Evolutionary conservation across 1,284 basidiomycete genomes (phyloP), one percentile per base, ranked within the genome.

Genomic region (Hortiboletus rubellus): DNA sequence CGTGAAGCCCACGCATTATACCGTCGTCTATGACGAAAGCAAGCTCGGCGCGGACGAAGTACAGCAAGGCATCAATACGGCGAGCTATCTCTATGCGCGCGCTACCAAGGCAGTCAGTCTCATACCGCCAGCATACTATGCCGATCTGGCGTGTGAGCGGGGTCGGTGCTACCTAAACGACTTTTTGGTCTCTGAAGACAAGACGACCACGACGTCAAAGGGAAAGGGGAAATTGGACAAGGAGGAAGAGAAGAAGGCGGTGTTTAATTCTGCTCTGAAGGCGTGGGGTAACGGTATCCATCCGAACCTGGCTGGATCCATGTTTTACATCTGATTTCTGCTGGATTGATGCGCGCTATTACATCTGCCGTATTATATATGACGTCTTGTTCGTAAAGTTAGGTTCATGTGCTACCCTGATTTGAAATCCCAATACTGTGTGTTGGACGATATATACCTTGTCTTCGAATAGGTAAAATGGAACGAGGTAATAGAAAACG

Each of bases 101-200:
- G 89, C 90, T 1, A 91, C 89, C 7, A 87, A 87, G 68, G 85
- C 87, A 0, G 89, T 92, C 50, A 89, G 87, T 65, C 74, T 91
- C 27, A 79, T 89, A 8, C 89, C 89, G 0, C 80, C 89, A 0
- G 89, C 87, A 0, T 90, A 90, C 67, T 89, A 89, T 61, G 86
- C 88, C 15, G 88, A 91, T 70, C 73, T 91, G 48, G 89, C 87
- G 1, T 91, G 88, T 68, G 87, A 91, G 71, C 76, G 88, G 10
- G 89, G 85, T 0, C 73, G 89, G 37, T 85, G 77, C 66, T 91
- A 89, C 65, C 63, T 91, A 44, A 87, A 88, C 59, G 82, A 85
- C 2, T 84, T 89, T 55, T 70, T 91, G 64, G 74, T 76, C 22
- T 73, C 70, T 5, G 81, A 83, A 43, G 82, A 82, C 59, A 76